phyloP scores from a whole-genome alignment of 441 rosid genomes.

The Pelargonium fulgidum region DNA sequence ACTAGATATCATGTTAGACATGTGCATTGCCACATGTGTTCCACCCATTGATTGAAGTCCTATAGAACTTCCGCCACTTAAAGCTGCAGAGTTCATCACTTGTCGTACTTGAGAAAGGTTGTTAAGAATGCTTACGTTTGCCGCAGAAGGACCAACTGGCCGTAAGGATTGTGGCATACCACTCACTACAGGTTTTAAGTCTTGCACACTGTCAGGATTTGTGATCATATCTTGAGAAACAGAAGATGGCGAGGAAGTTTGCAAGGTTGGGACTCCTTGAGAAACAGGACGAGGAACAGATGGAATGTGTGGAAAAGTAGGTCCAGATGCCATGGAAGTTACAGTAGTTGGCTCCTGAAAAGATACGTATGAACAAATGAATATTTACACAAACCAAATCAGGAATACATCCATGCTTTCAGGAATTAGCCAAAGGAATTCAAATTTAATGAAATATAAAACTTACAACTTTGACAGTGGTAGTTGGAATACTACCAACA shows the following conservation, averaged over 20 bases:
- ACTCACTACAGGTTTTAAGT: slow-evolving; percentile 71
- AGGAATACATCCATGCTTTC: slow-evolving; percentile 14
- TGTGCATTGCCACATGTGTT: slow-evolving; percentile 85
- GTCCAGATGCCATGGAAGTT: slow-evolving; percentile 42
- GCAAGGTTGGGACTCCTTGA: slow-evolving; percentile 67
- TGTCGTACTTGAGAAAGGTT: slow-evolving; percentile 86
- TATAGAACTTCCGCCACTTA: slow-evolving; percentile 80
- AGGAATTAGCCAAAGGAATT: slow-evolving; percentile 5
- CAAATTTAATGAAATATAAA: slow-evolving; percentile 20
- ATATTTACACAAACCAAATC: slow-evolving; percentile 12
- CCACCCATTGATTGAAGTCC: slow-evolving; percentile 70
- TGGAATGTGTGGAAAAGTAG: slow-evolving; percentile 58
- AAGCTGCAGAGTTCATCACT: slow-evolving; percentile 78
- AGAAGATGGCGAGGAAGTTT: slow-evolving; percentile 75
- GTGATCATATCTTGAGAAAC: slow-evolving; percentile 67
- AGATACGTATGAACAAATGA: slow-evolving; percentile 18
- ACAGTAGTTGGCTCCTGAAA: slow-evolving; percentile 80
- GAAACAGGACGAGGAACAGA: slow-evolving; percentile 64
- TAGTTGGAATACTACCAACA: slow-evolving; percentile 60
- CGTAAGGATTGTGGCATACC: slow-evolving; percentile 62
- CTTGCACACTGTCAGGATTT: slow-evolving; percentile 51
- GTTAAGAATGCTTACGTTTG: slow-evolving; percentile 83
- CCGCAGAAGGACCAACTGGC: slow-evolving; percentile 65
- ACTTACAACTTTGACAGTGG: slow-evolving; percentile 91
- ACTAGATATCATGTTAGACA: slow-evolving; percentile 94